A percentile compares a stretch with the other conserved stretches of the same genome.
Conservation (phyloP, 371 early-diverging fungal species). For the Apophysomyces variabilis region DNA sequence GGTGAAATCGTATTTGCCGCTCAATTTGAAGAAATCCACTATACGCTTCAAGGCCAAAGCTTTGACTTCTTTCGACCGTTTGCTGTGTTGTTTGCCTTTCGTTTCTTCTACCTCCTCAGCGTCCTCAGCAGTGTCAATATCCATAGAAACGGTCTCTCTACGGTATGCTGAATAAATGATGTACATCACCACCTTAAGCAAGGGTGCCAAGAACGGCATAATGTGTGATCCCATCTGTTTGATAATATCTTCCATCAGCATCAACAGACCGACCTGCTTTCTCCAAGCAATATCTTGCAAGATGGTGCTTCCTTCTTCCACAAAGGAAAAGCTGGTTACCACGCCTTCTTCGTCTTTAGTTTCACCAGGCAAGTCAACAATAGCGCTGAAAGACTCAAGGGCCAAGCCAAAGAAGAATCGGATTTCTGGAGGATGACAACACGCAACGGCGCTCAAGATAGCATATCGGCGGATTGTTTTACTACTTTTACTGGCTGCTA, state of each 20-base stretch:
- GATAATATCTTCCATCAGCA: conserved; percentile 78
- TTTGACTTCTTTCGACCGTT: conserved; percentile 62
- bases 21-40: conserved; percentile 75
- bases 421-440: conserved; percentile 69
- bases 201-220: conserved; percentile 68
- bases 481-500: conserved; percentile 62
- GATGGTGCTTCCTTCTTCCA: conserved; percentile 24
- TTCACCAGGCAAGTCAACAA: conserved; percentile 41
- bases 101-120: conserved; percentile 27
- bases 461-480: conserved; percentile 71
- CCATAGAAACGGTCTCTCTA: conserved; percentile 38
- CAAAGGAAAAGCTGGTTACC: conserved; percentile 24
- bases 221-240: conserved; percentile 79
- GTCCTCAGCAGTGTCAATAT: conserved; percentile 28
- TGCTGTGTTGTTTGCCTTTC: conserved; percentile 39
- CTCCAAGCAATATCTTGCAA: conserved; percentile 55
- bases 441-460: conserved; percentile 78
- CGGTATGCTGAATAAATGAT: conserved; percentile 62
- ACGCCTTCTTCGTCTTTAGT: conserved; percentile 21
- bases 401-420: conserved; percentile 78
- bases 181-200: conserved; percentile 74
- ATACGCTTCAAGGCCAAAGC: conserved; percentile 76
- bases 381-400: conserved; percentile 71
- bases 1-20: conserved; percentile 70
- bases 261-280: conserved; percentile 82